A percentile compares a stretch with the other conserved stretches of the same genome.
These are phyloP conservation scores for Picochlorum sp. DNA, from an alignment of 139 green algal species.

Conservation along the genomic window DNA sequence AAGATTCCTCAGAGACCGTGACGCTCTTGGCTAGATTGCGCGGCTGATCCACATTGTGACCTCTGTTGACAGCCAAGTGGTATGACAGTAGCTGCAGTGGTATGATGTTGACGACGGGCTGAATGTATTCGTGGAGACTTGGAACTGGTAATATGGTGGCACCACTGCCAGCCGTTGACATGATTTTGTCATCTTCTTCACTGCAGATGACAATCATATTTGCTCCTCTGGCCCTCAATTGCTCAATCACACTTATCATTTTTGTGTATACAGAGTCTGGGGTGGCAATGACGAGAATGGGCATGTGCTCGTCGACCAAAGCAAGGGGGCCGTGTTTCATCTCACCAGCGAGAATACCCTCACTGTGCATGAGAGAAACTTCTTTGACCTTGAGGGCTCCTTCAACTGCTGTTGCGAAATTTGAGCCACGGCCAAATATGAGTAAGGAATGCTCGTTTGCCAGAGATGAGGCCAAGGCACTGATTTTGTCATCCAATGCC, in stretches of 20 bases:
- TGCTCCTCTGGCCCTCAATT: conserved; percentile 70
- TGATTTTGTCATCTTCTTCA: conserved; percentile 55
- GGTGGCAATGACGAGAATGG: conserved; percentile 87
- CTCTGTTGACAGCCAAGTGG: conserved; percentile 85
- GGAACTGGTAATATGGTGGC: conserved; percentile 42
- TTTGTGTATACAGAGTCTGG: conserved; percentile 70
- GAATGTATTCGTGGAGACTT: conserved; percentile 70
- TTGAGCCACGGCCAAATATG: conserved; percentile 86
- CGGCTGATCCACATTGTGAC: conserved; percentile 93
- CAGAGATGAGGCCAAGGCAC: conserved; percentile 69
- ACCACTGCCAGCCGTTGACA: conserved; percentile 13
- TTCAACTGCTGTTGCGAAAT: conserved; percentile 95
- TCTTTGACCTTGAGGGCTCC: conserved; percentile 75
- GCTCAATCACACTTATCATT: conserved; percentile 85
- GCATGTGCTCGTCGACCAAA: conserved; percentile 89
- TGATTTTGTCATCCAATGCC: conserved; percentile 67
- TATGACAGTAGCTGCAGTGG: conserved; percentile 93
- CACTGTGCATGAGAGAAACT: conserved; percentile 39
- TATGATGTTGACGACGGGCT: conserved; percentile 94
- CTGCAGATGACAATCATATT: conserved; percentile 81
- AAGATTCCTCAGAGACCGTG: conserved; percentile 40
- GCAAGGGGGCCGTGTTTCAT: conserved; percentile 98
- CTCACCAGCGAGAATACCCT: conserved; percentile 96
- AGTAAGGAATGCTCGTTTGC: conserved; percentile 68
- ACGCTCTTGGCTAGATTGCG: conserved; percentile 96